These are phyloP conservation scores for Colletotrichum scovillei DNA, from an alignment of 2,329 filamentous ascomycete species.

Conservation along the genomic window DNA sequence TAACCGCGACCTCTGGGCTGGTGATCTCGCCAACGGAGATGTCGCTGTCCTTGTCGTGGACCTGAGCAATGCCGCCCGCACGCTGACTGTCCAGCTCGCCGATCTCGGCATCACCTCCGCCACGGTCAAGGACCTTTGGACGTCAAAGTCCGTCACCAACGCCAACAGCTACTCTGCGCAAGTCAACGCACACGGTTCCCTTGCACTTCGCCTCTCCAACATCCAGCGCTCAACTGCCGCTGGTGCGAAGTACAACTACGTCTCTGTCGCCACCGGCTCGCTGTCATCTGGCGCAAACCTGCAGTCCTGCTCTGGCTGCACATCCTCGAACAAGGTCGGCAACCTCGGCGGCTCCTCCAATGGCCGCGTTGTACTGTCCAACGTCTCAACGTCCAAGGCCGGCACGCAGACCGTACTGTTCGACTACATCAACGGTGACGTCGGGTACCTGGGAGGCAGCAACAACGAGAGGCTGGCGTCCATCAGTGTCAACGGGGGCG, in stretches of 20 bases:
- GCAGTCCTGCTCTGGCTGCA: neutral
- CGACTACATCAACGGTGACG: neutral
- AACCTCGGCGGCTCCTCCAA: neutral
- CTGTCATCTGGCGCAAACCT: neutral
- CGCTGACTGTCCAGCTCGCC: neutral
- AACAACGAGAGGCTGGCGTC: neutral
- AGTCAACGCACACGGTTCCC: neutral
- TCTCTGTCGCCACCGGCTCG: neutral
- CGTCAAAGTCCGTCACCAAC: neutral
- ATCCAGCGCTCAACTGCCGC: neutral
- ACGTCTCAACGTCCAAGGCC: neutral
- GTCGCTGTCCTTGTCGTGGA: neutral
- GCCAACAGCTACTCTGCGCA: neutral
- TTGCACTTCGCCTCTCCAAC: neutral
- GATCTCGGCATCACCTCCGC: neutral
- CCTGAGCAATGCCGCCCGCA: neutral
- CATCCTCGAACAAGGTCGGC: neutral
- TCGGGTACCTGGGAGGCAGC: neutral
- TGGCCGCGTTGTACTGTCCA: neutral
- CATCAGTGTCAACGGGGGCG: neutral
- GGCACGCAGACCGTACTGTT: neutral
- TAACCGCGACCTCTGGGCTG: neutral
- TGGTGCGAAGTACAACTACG: neutral
- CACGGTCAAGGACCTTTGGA: neutral
- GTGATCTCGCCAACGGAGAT: neutral